phyloP scores from a whole-genome alignment of 768 basidiomycete genomes.

The Suillus sp. region DNA sequence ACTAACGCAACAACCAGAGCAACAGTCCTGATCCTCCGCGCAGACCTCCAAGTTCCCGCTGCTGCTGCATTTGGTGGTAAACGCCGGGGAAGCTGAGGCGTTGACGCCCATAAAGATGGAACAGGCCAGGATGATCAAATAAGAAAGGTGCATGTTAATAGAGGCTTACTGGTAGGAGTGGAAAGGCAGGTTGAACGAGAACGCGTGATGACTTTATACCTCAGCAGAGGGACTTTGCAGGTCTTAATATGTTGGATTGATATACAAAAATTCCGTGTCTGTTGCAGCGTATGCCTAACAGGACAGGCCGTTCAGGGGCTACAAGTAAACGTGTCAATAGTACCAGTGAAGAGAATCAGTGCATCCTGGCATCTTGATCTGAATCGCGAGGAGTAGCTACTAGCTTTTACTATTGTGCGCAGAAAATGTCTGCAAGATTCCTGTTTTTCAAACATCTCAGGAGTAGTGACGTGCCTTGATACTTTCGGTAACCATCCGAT shows the following conservation, averaged over 20 bases:
- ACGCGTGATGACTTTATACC: neutral
- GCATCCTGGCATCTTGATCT: neutral
- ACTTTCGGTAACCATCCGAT: neutral
- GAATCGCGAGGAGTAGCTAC: neutral
- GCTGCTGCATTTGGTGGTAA: neutral
- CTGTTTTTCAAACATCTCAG: neutral
- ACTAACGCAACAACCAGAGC: neutral
- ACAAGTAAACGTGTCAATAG: neutral
- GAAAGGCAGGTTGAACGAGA: neutral
- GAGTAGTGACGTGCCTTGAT: neutral
- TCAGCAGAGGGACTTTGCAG: neutral
- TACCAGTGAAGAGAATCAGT: neutral
- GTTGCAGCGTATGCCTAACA: neutral
- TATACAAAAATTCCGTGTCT: neutral
- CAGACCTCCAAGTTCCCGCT: neutral
- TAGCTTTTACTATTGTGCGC: neutral
- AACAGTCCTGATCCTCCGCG: neutral
- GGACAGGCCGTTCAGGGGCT: neutral
- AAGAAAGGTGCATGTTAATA: conserved; percentile 1
- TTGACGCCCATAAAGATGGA: conserved; percentile 2
- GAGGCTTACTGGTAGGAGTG: neutral
- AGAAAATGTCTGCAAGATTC: neutral
- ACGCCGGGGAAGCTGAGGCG: neutral
- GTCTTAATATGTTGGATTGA: neutral
- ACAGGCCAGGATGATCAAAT: neutral